Conservation (phyloP, 768 basidiomycete genomes). For the Trametes punicea region DNA sequence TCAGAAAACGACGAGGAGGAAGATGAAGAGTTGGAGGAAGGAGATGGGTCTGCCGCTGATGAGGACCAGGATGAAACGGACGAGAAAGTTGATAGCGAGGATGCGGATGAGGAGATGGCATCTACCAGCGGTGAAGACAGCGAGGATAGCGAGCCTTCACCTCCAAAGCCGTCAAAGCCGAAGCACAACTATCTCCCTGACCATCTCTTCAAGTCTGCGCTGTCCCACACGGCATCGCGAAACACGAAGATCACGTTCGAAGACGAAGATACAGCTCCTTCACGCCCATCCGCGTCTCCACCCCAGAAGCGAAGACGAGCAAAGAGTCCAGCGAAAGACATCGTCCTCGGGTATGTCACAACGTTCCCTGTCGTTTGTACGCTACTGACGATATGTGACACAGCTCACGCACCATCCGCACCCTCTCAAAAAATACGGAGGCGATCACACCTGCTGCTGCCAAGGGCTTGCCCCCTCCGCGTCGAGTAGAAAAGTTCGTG, state of each 20-base stretch:
- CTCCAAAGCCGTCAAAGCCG: constrained; percentile 10
- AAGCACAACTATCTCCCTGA: constrained; percentile 58
- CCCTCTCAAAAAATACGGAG: constrained; percentile 33
- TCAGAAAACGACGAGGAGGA: constrained; percentile 1
- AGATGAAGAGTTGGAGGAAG: constrained; percentile 11
- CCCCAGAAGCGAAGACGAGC: constrained; percentile 23
- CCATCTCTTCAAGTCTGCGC: constrained; percentile 58
- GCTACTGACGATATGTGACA: not conserved
- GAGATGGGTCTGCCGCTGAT: constrained; percentile 12
- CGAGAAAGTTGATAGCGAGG: constrained; percentile 15
- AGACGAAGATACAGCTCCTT: constrained; percentile 18
- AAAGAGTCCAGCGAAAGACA: constrained; percentile 42
- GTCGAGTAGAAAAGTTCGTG: constrained; percentile 49
- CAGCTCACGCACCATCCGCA: constrained; percentile 54
- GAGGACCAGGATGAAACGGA: constrained; percentile 2
- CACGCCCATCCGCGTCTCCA: constrained; percentile 25
- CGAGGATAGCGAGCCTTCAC: constrained; percentile 21
- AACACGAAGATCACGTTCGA: constrained; percentile 15
- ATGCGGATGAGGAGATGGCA: constrained; percentile 20
- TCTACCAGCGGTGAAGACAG: constrained; percentile 20
- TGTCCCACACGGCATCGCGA: constrained; percentile 32
- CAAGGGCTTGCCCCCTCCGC: constrained; percentile 43
- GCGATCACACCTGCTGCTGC: constrained; percentile 34
- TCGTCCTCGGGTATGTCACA: constrained; percentile 50
- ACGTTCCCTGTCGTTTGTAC: not conserved